Base-by-base conservation (phyloP, 2,329 filamentous ascomycete species). In the Plenodomus lindquistii region DNA sequence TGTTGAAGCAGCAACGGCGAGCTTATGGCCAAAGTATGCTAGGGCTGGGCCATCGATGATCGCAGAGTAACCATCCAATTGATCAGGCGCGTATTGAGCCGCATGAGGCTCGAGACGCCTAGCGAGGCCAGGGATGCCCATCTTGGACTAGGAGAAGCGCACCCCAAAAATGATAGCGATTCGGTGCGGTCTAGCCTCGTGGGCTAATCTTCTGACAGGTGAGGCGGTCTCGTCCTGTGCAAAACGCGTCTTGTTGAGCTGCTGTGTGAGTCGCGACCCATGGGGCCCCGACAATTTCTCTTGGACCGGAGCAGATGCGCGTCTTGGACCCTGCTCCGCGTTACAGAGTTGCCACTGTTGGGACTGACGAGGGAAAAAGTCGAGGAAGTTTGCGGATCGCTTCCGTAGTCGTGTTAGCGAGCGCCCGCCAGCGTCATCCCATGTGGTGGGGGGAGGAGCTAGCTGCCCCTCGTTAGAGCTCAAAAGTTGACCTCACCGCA, bases 11-110 rank as follows among this genome's bases (percentile, higher is more conserved):
- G 48, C 21, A 16, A 83, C 72, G 42, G 84, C 76, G 38, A 66
- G 44, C 31, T 60, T 65, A 51, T 88, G 84, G 35, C 92, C 76
- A 67, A 89, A 82, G 67, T 93, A 88, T 1, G 90, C 88, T 20
- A 96, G 74, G 2, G 85, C 86, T 4, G 91, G 91, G 0, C 91
- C 91, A 66, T 96, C 91, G 46, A 96, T 83, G 37, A 85, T 56
- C 18, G 65, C 68, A 2, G 52, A 46, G 38, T 63, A 66, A 11
- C 62, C 65, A 38, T 57, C 34, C 20, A 70, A 50, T 15, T 65
- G 51, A 22, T 59, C 37, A 18, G 51, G 42, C 9, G 58, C 57
- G 46, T 52, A 62, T 19, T 45, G 58, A 59, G 50, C 60, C 37
- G 63, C 59, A 52, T 69, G 70, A n/a, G 62, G 64, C 41, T 70